Evolutionary conservation across 1,139 yeast species (phyloP), one percentile per base, ranked within the genome.

Genomic region (Hyphopichia pseudoburtonii): DNA sequence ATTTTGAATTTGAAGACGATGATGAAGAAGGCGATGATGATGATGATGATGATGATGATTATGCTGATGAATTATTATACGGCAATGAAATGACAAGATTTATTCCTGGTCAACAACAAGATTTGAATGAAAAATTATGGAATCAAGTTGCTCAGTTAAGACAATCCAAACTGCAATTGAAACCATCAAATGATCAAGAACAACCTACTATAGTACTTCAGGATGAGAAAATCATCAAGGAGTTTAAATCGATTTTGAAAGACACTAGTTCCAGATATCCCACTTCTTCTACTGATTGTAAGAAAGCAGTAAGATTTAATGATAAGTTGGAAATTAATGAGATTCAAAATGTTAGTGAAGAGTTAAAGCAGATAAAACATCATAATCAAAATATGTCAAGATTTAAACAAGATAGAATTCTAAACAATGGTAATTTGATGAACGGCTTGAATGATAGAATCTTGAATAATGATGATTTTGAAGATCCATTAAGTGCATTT

Each of bases 291-390:
- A 10, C 30, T n/a, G 33, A 34, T 33, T 40, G 40, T n/a, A 64
- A 64, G 44, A 78, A 78, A 46, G 56, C 68, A 7, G 86, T 81
- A 17, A 65, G 73, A 16, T 81, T 80, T 57, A 72, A 80, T 1
- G 63, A 70, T 2, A 54, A 59, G 2, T 64, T 79, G 33, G 76
- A 79, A 38, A 69, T 82, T n/a, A 76, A 76, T 39, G 82, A 79
- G 46, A 69, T 82, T 19, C 84, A 78, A 35, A 77, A 74, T 49
- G 64, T 80, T 12, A 78, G 82, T 53, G 72, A 69, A 23, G 73
- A 72, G 33, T 60, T 77, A 22, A 62, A 45, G 50, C 55, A 27
- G 4, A 63, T 70, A 11, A 46, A 48, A 22, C 51, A 47, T 17
- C 19, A 27, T 34, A 44, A 33, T 31, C 56, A 35, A 38, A 49